These are phyloP conservation scores for Aspergillus unguis DNA, from an alignment of 2,329 filamentous ascomycete genomes.

Conservation along the genomic window DNA sequence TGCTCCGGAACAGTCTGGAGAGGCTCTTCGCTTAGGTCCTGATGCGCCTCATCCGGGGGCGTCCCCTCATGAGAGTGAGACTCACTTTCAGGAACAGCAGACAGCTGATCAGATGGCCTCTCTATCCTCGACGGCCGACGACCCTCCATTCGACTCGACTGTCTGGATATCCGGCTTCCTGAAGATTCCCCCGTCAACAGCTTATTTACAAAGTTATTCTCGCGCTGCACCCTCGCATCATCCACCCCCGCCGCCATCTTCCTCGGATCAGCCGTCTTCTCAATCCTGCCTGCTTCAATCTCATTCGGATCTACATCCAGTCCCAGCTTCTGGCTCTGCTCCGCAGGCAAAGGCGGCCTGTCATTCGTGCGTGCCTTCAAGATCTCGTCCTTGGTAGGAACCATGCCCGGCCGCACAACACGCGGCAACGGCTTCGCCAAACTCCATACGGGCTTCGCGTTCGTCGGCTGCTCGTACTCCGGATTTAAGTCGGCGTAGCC, in stretches of 20 bases:
- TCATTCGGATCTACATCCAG: conserved; percentile 43
- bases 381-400: conserved; percentile 44
- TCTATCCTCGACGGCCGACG: conserved; percentile 13
- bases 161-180: conserved; percentile 21
- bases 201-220: conserved; percentile 39
- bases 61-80: conserved; percentile 12
- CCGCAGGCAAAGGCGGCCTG: conserved; percentile 27
- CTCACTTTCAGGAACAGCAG: conserved; percentile 24
- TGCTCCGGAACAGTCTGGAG: conserved; percentile 18
- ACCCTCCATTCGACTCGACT: conserved; percentile 18
- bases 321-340: conserved; percentile 33
- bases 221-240: conserved; percentile 41
- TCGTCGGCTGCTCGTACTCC: conserved; percentile 51
- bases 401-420: conserved; percentile 54
- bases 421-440: conserved; percentile 54
- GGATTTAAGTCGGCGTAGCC: conserved; percentile 54
- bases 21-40: conserved; percentile 19
- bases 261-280: conserved; percentile 35
- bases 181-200: conserved; percentile 27
- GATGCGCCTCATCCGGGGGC: not conserved
- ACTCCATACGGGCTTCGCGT: conserved; percentile 52
- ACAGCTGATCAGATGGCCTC: conserved; percentile 19
- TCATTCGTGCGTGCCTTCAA: conserved; percentile 27
- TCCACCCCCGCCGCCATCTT: conserved; percentile 46
- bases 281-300: conserved; percentile 43